Conservation (phyloP, 2,329 filamentous ascomycete species). For the Nothophoma quercina region DNA sequence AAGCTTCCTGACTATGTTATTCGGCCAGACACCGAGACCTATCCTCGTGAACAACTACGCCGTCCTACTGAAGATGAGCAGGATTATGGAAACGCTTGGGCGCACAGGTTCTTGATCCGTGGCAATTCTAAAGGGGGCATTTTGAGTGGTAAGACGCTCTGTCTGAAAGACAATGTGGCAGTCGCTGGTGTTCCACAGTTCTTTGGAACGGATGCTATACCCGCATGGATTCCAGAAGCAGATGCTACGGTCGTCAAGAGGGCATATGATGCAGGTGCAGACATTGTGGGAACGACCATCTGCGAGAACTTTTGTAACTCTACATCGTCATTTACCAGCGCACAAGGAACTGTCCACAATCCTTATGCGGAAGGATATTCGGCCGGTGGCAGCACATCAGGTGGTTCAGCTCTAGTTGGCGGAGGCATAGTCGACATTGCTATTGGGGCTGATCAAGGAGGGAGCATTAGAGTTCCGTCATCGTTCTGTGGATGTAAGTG, state of each 20-base stretch:
- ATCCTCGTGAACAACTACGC: slow-evolving; percentile 56
- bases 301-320: slow-evolving; percentile 64
- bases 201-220: slow-evolving; percentile 60
- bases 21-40: slow-evolving; percentile 50
- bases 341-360: slow-evolving; percentile 49
- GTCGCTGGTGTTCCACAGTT: slow-evolving; percentile 63
- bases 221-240: slow-evolving; percentile 58
- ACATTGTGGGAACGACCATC: slow-evolving; percentile 59
- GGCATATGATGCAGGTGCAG: slow-evolving; percentile 59
- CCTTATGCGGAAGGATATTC: slow-evolving; percentile 56
- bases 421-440: slow-evolving; percentile 48
- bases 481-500: slow-evolving; percentile 46
- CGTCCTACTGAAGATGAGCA: slow-evolving; percentile 43
- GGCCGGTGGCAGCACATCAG: slow-evolving; percentile 58
- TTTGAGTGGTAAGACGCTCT: slow-evolving; percentile 53
- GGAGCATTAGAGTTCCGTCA: slow-evolving; percentile 49
- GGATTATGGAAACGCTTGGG: slow-evolving; percentile 59
- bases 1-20: slow-evolving; percentile 59
- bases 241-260: slow-evolving; percentile 64
- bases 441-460: slow-evolving; percentile 52
- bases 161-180: slow-evolving; percentile 64
- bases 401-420: slow-evolving; percentile 54
- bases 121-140: slow-evolving; percentile 32
- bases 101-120: slow-evolving; percentile 58
- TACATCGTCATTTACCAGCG: slow-evolving; percentile 57